Evolutionary conservation across 2,329 filamentous ascomycete species (phyloP), one percentile per base, ranked within the genome.

Genomic region (Cytospora paraplurivora): DNA sequence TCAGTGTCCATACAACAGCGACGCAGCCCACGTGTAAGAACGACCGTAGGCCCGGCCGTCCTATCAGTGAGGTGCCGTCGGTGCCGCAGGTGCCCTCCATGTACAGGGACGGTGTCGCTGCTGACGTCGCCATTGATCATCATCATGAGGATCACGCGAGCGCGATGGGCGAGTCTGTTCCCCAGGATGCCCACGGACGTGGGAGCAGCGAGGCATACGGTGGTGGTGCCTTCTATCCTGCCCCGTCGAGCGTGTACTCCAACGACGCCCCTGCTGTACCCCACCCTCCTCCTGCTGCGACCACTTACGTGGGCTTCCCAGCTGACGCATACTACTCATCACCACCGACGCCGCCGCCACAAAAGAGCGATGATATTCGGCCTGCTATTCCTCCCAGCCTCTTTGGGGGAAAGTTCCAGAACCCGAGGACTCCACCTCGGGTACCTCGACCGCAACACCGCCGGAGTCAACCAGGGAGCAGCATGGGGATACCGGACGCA

Each of bases 171-270:
- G 38, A 13, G 15, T 41, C 13, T 13, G 4, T 44, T 2, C 27
- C 2, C 27, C 15, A 17, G 41, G 17, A 44, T n/a, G 41, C 19
- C 41, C 7, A 7, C 17, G 44, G 11, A 7, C n/a, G 5, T 10
- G 21, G n/a, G n/a, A 47, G 44, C 8, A 47, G 44, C 44, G 44
- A 17, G 4, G 44, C 44, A n/a, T 47, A 21, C n/a, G 44, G 44
- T 47, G 35, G 27, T n/a, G n/a, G 19, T 17, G 11, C 15, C 11
- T 33, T 11, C 15, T 17, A 12, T 53, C 3, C 27, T 13, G 15
- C 35, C 10, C 35, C 64, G 32, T 66, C 64, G 12, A 66, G 64
- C 13, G 21, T 61, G 32, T 66, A 66, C 49, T 63, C 59, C 47
- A 61, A 56, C 32, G 21, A 63, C 13, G 53, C 33, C 7, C n/a